Percentiles rank a stretch among this genome's conserved stretches.
phyloP scores from a whole-genome alignment of 2,329 filamentous ascomycete species.

The Davidsoniella eucalypti region DNA sequence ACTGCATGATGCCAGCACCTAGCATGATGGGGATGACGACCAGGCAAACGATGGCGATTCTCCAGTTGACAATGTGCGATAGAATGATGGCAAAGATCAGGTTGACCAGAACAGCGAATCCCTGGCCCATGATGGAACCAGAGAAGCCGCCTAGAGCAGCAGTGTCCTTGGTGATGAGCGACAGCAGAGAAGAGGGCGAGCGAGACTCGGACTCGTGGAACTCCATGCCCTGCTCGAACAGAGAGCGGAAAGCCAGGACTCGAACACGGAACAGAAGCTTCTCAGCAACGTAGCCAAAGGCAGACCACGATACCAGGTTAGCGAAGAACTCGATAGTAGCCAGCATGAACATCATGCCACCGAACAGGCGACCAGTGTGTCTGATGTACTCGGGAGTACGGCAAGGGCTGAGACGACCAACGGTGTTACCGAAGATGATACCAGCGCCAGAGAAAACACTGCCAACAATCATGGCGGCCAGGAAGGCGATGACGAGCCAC shows the following conservation, averaged over 20 bases:
- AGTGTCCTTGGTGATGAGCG: conserved; percentile 53
- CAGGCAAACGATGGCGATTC: conserved; percentile 56
- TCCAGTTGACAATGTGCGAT: conserved; percentile 58
- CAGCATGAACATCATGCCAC: conserved; percentile 39
- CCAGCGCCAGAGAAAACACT: conserved; percentile 36
- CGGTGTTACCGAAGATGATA: conserved; percentile 30
- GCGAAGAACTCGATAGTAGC: conserved; percentile 30
- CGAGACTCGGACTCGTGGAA: conserved; percentile 54
- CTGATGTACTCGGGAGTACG: conserved; percentile 23
- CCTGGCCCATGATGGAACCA: conserved; percentile 52
- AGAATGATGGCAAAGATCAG: conserved; percentile 51
- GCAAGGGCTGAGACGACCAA: conserved; percentile 31
- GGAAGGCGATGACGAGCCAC: conserved; percentile 24
- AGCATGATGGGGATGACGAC: conserved; percentile 52
- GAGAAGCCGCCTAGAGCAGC: conserved; percentile 51
- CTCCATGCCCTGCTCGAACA: conserved; percentile 49
- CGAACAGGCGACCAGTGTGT: conserved; percentile 29
- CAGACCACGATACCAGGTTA: conserved; percentile 39
- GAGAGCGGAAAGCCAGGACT: conserved; percentile 44
- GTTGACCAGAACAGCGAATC: conserved; percentile 52
- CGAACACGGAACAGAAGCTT: conserved; percentile 47
- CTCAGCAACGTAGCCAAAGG: conserved; percentile 37
- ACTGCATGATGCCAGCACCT: conserved; percentile 51
- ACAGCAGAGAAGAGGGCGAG: conserved; percentile 44
- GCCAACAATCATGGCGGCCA: conserved; percentile 37